Base-by-base conservation (phyloP, 2,329 filamentous ascomycete genomes). In the Leptographium wingfieldii region DNA sequence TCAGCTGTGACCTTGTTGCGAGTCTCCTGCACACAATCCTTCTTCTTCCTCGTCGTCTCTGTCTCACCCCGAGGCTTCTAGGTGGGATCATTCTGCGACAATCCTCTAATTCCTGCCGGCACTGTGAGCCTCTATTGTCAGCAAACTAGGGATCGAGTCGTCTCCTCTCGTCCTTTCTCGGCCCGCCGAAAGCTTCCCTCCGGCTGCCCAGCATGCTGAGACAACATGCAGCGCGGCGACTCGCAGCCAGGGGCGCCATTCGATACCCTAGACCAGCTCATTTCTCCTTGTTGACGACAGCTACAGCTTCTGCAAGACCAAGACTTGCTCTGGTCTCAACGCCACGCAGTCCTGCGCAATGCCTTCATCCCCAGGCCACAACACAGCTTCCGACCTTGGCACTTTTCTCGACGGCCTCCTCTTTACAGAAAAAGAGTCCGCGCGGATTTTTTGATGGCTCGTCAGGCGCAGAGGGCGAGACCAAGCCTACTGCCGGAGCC, bases 371-470 rank as follows among this genome's bases (percentile, higher is more conserved):
- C 14, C 57, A 48, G 25, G 55, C 40, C 38, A 35, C 57, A 43
- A 27, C 59, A 11, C 22, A 29, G 10, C 43, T 56, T 3, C 53
- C 49, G n/a, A 3, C 29, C 25, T 3, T 38, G 40, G 38, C 57
- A 27, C 29, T 9, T 1, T 65, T 66, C 27, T 65, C 65, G 16
- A 64, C 64, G 10, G 62, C 64, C 10, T 5, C 59, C 2, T 25
- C 52, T 3, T 58, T 48, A 40, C 38, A 12, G 9, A 67, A 66
- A 55, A 65, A 67, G 54, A 59, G 63, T 40, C 55, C 63, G 22
- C 61, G 64, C 1, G 65, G 65, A 35, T 64, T 65, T 35, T 66
- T 66, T 49, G 62, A 66, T 49, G 63, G 60, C 16, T 12, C 58
- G 2, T 9, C 58, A 6, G 55, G 59, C 43, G 57, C 61, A 4